Conservation (phyloP, 2,329 filamentous ascomycete genomes). For the Corniculantispora saksenae region DNA sequence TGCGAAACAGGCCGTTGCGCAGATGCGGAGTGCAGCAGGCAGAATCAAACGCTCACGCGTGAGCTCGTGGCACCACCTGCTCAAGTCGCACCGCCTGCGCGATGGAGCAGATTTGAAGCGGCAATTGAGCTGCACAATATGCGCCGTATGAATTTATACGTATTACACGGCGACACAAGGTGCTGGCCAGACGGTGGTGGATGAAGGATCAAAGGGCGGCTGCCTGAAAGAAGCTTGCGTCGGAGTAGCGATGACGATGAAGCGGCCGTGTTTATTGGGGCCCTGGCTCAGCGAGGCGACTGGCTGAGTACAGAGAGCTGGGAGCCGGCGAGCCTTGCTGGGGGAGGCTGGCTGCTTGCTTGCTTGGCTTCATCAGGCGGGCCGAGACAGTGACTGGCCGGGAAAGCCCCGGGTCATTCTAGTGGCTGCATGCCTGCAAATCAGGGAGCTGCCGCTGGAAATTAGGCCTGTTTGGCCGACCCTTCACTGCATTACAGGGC, state of each 20-base stretch:
- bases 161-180: background rate
- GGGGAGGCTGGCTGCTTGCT: no score
- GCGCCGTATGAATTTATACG: no score
- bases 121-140: slow-evolving; percentile 11
- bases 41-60: slow-evolving; percentile 19
- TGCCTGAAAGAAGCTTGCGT: background rate
- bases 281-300: background rate
- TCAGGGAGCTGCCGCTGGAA: background rate
- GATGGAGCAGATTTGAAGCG: background rate
- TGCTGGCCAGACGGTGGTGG: background rate
- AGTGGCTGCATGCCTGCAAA: no score
- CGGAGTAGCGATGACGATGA: slow-evolving; percentile 8
- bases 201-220: background rate
- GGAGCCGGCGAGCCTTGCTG: no score
- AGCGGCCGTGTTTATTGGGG: background rate
- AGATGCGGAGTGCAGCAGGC: slow-evolving; percentile 15
- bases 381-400: no score
- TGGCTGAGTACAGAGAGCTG: background rate
- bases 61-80: background rate
- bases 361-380: no score
- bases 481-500: background rate
- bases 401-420: no score
- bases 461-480: background rate
- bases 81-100: slow-evolving; percentile 13
- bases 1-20: background rate